Conservation (phyloP, 2,329 filamentous ascomycete species). For the Fusarium succisae region DNA sequence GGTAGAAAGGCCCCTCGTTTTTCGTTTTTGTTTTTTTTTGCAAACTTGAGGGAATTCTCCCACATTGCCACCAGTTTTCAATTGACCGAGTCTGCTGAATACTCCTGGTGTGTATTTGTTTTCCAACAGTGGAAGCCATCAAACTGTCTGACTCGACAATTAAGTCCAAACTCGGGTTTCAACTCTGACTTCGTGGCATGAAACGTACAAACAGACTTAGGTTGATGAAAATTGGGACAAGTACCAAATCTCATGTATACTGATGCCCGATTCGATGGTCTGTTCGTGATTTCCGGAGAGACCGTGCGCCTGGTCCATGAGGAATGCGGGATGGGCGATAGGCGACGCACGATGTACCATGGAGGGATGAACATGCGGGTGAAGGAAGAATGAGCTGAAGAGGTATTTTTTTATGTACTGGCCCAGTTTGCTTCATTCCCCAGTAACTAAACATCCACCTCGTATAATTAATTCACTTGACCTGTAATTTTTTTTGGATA, state of each 20-base stretch:
- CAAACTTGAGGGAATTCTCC: too few relatives aligned
- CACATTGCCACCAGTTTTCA: not conserved
- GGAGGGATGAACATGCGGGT: not conserved
- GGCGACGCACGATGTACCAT: not conserved
- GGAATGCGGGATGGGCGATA: not conserved
- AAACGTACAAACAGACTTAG: not conserved
- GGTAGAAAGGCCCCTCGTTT: not conserved
- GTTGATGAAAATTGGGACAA: slow-evolving; percentile 1
- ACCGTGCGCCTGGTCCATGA: slow-evolving; percentile 8
- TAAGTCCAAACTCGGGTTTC: slow-evolving; percentile 9
- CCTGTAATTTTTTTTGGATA: not conserved
- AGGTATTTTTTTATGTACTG: not conserved
- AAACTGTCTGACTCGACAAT: not conserved
- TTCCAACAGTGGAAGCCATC: not conserved
- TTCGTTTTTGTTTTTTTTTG: too few relatives aligned
- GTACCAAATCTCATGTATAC: not conserved
- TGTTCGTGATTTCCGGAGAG: not conserved
- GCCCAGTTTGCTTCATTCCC: not conserved
- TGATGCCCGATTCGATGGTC: not conserved
- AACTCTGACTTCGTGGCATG: not conserved
- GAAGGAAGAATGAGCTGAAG: not conserved
- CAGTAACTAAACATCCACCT: not conserved
- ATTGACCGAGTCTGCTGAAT: not conserved
- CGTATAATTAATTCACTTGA: not conserved
- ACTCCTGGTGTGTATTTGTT: not conserved